Evolutionary conservation across 2,329 filamentous ascomycete genomes (phyloP).

Genomic region (Venturia carpophila): DNA sequence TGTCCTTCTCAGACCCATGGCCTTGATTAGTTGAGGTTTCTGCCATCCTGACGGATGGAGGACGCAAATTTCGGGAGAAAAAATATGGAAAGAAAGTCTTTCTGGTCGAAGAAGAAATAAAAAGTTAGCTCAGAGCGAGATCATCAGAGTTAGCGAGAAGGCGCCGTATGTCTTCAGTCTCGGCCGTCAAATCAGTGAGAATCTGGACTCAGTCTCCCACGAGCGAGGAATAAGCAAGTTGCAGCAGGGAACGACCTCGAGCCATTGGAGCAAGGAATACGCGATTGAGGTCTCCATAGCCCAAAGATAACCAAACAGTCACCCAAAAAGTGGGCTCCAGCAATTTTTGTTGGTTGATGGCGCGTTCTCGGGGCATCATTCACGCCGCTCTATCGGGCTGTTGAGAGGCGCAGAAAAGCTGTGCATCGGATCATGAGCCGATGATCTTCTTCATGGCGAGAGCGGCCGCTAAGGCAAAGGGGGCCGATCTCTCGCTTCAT

Average conservation of each 20-base stretch:
- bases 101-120: neutral
- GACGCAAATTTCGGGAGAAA: neutral
- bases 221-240: neutral
- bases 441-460: neutral
- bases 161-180: neutral
- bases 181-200: neutral
- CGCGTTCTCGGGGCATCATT: neutral
- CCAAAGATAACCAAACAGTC: neutral
- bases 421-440: neutral
- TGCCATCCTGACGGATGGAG: neutral
- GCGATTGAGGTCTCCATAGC: neutral
- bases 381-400: neutral
- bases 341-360: neutral
- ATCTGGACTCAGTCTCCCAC: neutral
- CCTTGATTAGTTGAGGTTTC: neutral
- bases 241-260: too few relatives aligned
- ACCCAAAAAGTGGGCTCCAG: neutral
- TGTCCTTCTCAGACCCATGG: neutral
- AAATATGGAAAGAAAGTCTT: neutral
- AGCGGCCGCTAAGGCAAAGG: slow-evolving; percentile 2
- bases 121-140: neutral
- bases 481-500: neutral
- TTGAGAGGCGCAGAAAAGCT: neutral
- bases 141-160: neutral
- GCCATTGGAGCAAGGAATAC: too few relatives aligned